Conservation (phyloP, 2,329 filamentous ascomycete species). For the Aspergillus sp. region DNA sequence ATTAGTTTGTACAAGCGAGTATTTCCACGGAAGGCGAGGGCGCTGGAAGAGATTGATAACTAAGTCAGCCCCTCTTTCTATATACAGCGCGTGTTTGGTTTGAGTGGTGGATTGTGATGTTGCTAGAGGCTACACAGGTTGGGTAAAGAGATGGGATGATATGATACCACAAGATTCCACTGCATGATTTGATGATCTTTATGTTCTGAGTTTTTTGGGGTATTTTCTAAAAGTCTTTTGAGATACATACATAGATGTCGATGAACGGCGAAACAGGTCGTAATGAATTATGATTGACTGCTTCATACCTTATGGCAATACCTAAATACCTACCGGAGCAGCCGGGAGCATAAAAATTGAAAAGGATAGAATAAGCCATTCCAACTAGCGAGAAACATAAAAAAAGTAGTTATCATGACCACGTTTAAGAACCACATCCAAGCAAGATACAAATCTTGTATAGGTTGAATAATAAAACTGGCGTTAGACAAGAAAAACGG, state of each 20-base stretch:
- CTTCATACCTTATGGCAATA: background rate
- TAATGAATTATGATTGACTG: constrained; percentile 8
- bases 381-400: background rate
- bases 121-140: background rate
- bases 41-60: constrained; percentile 40
- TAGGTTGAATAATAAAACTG: background rate
- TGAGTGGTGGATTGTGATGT: constrained; percentile 9
- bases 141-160: constrained; percentile 19
- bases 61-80: background rate
- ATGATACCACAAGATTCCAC: constrained; percentile 29
- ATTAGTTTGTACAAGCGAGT: constrained; percentile 86
- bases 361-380: background rate
- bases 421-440: background rate
- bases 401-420: background rate
- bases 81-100: background rate
- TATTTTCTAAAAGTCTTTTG: background rate
- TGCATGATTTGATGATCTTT: constrained; percentile 26
- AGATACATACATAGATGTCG: constrained; percentile 1
- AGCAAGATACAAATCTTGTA: background rate
- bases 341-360: background rate
- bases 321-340: background rate
- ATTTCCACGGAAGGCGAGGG: constrained; percentile 69
- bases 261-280: background rate
- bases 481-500: background rate
- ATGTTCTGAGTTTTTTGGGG: background rate